phyloP scores from a whole-genome alignment of 2,329 filamentous ascomycete species.

The Thermoascus crustaceus region DNA sequence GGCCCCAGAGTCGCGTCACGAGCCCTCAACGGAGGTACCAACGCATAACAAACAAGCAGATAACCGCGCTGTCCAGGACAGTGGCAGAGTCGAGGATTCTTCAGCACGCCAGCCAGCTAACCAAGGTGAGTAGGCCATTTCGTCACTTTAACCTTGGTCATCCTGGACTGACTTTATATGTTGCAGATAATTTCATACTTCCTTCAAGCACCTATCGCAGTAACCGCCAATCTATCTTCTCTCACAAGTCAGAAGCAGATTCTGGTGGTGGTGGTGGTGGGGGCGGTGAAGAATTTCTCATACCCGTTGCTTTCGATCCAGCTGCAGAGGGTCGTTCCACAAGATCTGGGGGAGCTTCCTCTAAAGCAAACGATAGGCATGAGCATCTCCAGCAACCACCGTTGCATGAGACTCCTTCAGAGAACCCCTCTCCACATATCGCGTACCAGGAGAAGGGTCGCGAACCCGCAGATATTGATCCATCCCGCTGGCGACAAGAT shows the following conservation, averaged over 20 bases:
- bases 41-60: conserved; percentile 14
- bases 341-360: conserved; percentile 33
- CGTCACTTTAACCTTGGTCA: conserved; percentile 1
- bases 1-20: conserved; percentile 55
- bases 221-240: conserved; percentile 63
- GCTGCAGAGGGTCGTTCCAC: conserved; percentile 52
- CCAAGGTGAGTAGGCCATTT: conserved; percentile 21
- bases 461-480: conserved; percentile 45
- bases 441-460: conserved; percentile 80
- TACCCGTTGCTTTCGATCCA: conserved; percentile 66
- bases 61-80: conserved; percentile 14
- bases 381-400: conserved; percentile 12
- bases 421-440: conserved; percentile 69
- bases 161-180: conserved; percentile 3
- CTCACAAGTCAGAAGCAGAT: conserved; percentile 33
- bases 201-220: conserved; percentile 71
- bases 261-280: conserved; percentile 48
- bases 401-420: conserved; percentile 29
- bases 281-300: conserved; percentile 63
- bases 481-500: conserved; percentile 21
- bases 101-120: conserved; percentile 17
- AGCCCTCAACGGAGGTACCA: conserved; percentile 32
- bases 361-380: conserved; percentile 17
- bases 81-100: conserved; percentile 16
- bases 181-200: conserved; percentile 55